These are phyloP conservation scores for Aspergillus incahuasiensis DNA, from an alignment of 495 filamentous ascomycete species.

Conservation along the genomic window DNA sequence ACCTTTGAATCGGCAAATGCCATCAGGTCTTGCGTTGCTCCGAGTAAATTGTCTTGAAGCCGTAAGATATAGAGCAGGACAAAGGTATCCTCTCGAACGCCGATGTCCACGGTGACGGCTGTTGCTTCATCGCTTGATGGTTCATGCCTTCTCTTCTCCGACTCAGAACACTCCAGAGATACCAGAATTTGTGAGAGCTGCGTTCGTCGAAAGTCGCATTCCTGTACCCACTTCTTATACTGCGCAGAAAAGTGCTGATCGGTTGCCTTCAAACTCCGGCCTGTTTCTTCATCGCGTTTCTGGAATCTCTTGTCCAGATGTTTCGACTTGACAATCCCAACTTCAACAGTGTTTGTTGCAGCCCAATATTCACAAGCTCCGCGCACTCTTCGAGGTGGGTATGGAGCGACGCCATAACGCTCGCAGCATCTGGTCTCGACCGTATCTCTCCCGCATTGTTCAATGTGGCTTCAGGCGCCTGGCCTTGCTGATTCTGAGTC, in stretches of 20 bases:
- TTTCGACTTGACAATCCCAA: conserved; percentile 26
- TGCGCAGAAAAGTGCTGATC: conserved; percentile 16
- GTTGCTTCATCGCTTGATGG: neutral
- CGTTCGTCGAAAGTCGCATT: conserved; percentile 21
- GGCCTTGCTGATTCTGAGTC: conserved; percentile 29
- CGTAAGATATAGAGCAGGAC: conserved; percentile 34
- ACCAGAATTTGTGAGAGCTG: conserved; percentile 22
- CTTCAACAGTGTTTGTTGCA: conserved; percentile 25
- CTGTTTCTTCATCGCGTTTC: conserved; percentile 29
- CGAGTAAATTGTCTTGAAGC: conserved; percentile 30
- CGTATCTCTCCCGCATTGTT: neutral
- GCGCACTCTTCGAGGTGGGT: conserved; percentile 53
- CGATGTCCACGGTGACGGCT: conserved; percentile 15
- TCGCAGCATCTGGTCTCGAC: conserved; percentile 24
- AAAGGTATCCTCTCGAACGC: conserved; percentile 32
- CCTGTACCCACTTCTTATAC: conserved; percentile 18
- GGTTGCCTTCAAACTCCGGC: conserved; percentile 18
- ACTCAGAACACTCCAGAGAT: conserved; percentile 26
- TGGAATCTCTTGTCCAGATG: conserved; percentile 17
- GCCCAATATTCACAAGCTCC: conserved; percentile 26
- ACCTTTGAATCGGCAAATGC: conserved; percentile 54
- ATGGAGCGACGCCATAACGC: conserved; percentile 56
- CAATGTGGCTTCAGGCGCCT: conserved; percentile 13
- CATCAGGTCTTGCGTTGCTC: conserved; percentile 45
- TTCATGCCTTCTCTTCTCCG: conserved; percentile 16